Conservation (phyloP, 805 yeast species). For the Jamesozyma gamospora region DNA sequence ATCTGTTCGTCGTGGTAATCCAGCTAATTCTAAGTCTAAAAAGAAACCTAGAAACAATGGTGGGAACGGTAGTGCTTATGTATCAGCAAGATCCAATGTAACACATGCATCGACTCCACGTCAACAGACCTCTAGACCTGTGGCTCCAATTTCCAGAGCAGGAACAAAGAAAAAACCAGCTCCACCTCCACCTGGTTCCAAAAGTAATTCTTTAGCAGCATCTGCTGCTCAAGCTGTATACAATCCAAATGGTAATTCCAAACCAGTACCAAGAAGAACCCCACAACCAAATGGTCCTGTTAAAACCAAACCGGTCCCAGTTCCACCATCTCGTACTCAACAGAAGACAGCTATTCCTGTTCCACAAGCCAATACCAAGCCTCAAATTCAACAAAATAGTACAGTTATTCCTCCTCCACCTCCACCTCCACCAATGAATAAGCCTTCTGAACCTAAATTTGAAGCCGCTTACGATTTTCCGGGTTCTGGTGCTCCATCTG, state of each 20-base stretch:
- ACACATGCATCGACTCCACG: slow-evolving; percentile 6
- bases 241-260: slow-evolving; percentile 24
- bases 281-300: not conserved
- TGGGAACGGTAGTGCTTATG: slow-evolving; percentile 6
- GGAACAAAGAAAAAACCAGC: slow-evolving; percentile 25
- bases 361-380: slow-evolving; percentile 6
- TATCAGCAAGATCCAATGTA: slow-evolving; percentile 7
- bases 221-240: slow-evolving; percentile 33
- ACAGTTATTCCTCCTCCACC: slow-evolving; percentile 55
- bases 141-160: slow-evolving; percentile 21
- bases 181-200: slow-evolving; percentile 29
- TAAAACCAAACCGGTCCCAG: slow-evolving; percentile 8
- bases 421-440: slow-evolving; percentile 52
- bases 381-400: slow-evolving; percentile 1
- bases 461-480: slow-evolving; percentile 82
- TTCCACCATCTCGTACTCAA: slow-evolving; percentile 39
- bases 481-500: slow-evolving; percentile 77
- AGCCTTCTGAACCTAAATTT: slow-evolving; percentile 65
- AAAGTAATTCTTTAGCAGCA: slow-evolving; percentile 28
- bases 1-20: slow-evolving; percentile 67
- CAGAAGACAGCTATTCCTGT: slow-evolving; percentile 30
- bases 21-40: slow-evolving; percentile 60
- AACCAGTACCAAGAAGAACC: slow-evolving; percentile 16
- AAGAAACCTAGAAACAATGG: slow-evolving; percentile 60
- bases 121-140: slow-evolving; percentile 20